Conservation (phyloP, 2,329 filamentous ascomycete genomes). For the Paramyrothecium roridum region DNA sequence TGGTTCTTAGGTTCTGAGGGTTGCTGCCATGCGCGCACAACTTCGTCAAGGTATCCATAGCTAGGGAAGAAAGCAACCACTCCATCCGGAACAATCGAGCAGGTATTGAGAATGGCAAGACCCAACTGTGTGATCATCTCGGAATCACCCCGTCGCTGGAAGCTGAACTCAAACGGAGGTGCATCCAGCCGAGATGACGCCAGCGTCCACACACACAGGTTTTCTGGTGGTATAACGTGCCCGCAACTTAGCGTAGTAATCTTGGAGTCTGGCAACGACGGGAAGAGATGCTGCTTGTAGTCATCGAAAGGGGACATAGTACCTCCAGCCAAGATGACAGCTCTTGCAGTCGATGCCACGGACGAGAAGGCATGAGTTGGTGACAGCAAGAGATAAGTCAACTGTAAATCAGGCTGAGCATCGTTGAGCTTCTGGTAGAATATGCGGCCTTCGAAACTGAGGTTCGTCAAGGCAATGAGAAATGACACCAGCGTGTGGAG, state of each 20-base stretch:
- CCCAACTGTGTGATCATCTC: slow-evolving; percentile 74
- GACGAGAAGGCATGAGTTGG: slow-evolving; percentile 89
- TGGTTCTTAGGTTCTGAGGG: slow-evolving; percentile 22
- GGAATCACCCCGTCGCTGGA: slow-evolving; percentile 67
- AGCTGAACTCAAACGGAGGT: slow-evolving; percentile 80
- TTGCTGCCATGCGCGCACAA: slow-evolving; percentile 60
- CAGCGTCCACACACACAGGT: slow-evolving; percentile 76
- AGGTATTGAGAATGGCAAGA: slow-evolving; percentile 66
- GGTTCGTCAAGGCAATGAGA: slow-evolving; percentile 79
- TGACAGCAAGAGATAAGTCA: slow-evolving; percentile 87
- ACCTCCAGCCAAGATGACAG: slow-evolving; percentile 87
- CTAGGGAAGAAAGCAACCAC: slow-evolving; percentile 95
- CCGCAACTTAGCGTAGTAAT: slow-evolving; percentile 86
- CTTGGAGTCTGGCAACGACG: slow-evolving; percentile 59
- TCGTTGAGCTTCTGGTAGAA: slow-evolving; percentile 53
- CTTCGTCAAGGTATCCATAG: slow-evolving; percentile 82
- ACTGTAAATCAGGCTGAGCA: slow-evolving; percentile 44
- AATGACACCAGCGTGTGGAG: slow-evolving; percentile 59
- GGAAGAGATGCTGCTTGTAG: slow-evolving; percentile 83
- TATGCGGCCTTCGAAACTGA: slow-evolving; percentile 67
- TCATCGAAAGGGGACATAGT: slow-evolving; percentile 98
- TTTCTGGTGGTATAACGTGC: slow-evolving; percentile 83
- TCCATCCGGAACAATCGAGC: slow-evolving; percentile 76
- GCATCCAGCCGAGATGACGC: slow-evolving; percentile 35
- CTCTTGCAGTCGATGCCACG: slow-evolving; percentile 78